Evolutionary conservation across 164 flowering plant genomes (phyloP), one percentile per base, ranked within the genome.

Genomic region (Stephania japonica): DNA sequence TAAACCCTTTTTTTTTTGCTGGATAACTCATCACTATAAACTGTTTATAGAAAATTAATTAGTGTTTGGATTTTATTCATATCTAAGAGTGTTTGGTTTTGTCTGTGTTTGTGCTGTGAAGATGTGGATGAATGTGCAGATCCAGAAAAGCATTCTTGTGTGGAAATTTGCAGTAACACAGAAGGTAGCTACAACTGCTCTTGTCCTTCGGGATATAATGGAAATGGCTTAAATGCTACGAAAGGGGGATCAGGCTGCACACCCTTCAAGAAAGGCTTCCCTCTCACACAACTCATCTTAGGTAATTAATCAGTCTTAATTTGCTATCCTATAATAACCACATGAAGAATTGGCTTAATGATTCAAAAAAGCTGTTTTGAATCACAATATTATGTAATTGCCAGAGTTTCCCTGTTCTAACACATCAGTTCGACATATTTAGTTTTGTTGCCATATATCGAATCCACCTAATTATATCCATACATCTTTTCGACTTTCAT

Each of bases 121-220:
- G 63, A 56, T 56, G 63, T 56, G 63, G 63, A 56, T 7, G 63
- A 56, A 21, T 56, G 63, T 56, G 63, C 21, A 56, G 63, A 56
- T 21, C 63, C 63, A 56, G n/a, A 56, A 56, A 56, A 56, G 63
- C 21, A 56, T 56, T 56, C 63, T 5, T 56, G 63, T 56, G 63
- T 56, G 24, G 63, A 0, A 14, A 56, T 56, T 56, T 56, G 63
- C 63, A 19, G 5, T 16, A 56, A 56, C 63, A 19, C n/a, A 14
- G 23, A 18, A 56, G 63, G 63, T n/a, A 56, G 63, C 63, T 56
- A 16, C n/a, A 19, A 56, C 21, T 56, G 63, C n/a, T 56, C 63
- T 5, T 56, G 63, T 56, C 24, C 63, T 18, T 19, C 23, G n/a
- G 63, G 63, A 16, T 56, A 56, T 56, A 18, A 56, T 19, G 63